phyloP scores from a whole-genome alignment of 2,329 filamentous ascomycete species.

The Grosmannia huntii region DNA sequence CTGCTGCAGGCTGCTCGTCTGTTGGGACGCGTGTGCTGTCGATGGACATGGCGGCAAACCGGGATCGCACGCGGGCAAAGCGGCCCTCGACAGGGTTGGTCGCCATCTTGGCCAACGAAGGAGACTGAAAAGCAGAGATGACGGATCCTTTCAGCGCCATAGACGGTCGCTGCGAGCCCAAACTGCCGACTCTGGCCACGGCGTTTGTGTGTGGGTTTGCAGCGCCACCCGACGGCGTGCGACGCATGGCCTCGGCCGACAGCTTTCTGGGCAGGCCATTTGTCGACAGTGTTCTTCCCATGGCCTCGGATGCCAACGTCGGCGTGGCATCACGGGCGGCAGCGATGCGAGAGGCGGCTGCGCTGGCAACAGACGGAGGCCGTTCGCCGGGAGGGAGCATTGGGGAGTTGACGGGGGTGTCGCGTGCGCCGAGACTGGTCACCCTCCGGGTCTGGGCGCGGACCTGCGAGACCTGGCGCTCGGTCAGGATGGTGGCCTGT shows the following conservation, averaged over 20 bases:
- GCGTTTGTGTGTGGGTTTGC: no score
- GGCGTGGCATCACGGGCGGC: background rate
- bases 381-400: background rate
- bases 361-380: background rate
- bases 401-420: conserved; percentile 43
- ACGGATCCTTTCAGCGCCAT: background rate
- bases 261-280: background rate
- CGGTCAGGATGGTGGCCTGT: conserved; percentile 87
- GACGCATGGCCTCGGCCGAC: conserved; percentile 32
- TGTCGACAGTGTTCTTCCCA: conserved; percentile 38
- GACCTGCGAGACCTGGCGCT: conserved; percentile 80
- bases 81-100: background rate
- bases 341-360: background rate
- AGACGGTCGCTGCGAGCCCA: background rate
- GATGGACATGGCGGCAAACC: background rate
- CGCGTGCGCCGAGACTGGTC: conserved; percentile 38
- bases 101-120: background rate
- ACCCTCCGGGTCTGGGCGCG: conserved; percentile 78
- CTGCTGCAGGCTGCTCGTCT: background rate
- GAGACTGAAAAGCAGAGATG: background rate
- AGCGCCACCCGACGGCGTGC: conserved; percentile 33
- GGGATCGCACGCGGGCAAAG: background rate
- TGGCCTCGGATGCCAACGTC: conserved; percentile 26
- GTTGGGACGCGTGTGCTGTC: background rate
- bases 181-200: background rate